Conservation (phyloP, 768 basidiomycete genomes). For the Lactarius quietus region DNA sequence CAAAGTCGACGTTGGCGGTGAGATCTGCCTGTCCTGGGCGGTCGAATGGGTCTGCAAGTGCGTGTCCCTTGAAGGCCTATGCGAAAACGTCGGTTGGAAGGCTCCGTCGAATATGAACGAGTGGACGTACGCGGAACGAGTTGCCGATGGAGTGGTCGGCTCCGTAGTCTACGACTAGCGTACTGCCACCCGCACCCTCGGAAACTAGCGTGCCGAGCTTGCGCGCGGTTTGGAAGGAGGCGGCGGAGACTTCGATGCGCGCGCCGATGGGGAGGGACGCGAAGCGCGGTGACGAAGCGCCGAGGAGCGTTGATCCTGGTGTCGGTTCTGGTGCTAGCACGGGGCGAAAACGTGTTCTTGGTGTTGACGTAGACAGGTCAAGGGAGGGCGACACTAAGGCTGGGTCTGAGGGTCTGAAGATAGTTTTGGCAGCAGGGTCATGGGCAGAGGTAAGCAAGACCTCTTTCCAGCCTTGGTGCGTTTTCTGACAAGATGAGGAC, state of each 20-base stretch:
- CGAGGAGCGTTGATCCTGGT: constrained; percentile 52
- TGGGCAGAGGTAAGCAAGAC: constrained; percentile 57
- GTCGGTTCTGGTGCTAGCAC: constrained; percentile 62
- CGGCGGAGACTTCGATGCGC: constrained; percentile 77
- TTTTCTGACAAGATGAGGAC: constrained; percentile 50
- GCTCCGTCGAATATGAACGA: no score
- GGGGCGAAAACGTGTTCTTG: constrained; percentile 46
- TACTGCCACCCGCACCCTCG: constrained; percentile 37
- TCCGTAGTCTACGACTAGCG: constrained; percentile 89
- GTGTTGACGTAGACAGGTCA: constrained; percentile 19
- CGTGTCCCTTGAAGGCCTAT: constrained; percentile 88
- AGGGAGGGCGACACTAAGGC: constrained; percentile 14
- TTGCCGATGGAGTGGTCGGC: constrained; percentile 60
- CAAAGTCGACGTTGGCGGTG: constrained; percentile 95
- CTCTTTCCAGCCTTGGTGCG: constrained; percentile 78
- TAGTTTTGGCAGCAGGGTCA: constrained; percentile 38
- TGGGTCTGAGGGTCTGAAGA: constrained; percentile 24
- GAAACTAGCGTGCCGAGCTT: constrained; percentile 56
- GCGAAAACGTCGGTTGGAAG: no score
- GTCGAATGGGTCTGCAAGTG: constrained; percentile 80
- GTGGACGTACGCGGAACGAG: constrained; percentile 72
- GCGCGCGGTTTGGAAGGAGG: constrained; percentile 63
- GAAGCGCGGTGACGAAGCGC: constrained; percentile 68
- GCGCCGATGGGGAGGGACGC: constrained; percentile 60
- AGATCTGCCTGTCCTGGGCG: constrained; percentile 86